phyloP scores from a whole-genome alignment of 78 protist species.

The Dictyostelium firmibasis region DNA sequence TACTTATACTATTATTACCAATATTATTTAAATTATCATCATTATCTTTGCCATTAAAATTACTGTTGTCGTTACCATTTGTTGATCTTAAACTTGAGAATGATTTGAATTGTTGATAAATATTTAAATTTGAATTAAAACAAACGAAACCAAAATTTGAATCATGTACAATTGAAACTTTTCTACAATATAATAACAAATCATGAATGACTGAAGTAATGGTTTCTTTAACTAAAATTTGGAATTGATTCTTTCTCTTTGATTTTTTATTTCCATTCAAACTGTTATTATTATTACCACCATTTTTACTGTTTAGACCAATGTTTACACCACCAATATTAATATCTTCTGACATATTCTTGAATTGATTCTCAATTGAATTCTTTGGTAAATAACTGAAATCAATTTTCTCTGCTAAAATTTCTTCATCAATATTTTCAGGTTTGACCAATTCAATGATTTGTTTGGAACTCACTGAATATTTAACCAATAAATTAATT shows the following conservation, averaged over 20 bases:
- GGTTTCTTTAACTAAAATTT: background rate
- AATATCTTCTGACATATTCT: background rate
- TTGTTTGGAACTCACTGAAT: background rate
- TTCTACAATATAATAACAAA: conserved; percentile 45
- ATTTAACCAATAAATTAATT: conserved; percentile 20
- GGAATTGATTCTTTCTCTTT: conserved; percentile 20
- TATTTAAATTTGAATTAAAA: conserved; percentile 32
- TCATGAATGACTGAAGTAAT: background rate
- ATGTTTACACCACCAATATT: background rate
- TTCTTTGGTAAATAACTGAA: background rate
- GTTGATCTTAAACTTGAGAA: background rate
- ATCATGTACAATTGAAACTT: conserved; percentile 39
- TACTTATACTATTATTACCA: background rate
- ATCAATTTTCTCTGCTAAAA: background rate
- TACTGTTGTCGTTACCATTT: background rate
- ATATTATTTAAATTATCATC: background rate
- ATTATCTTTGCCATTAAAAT: background rate
- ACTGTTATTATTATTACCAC: background rate
- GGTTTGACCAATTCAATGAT: background rate
- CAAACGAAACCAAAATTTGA: conserved; percentile 33
- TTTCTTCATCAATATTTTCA: conserved; percentile 11
- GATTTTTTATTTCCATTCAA: background rate
- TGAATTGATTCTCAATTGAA: background rate
- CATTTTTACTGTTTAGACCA: background rate
- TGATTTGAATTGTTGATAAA: background rate